These are phyloP conservation scores for Dendrobium nobile DNA, from an alignment of 106 monocot genomes.

Conservation along the genomic window DNA sequence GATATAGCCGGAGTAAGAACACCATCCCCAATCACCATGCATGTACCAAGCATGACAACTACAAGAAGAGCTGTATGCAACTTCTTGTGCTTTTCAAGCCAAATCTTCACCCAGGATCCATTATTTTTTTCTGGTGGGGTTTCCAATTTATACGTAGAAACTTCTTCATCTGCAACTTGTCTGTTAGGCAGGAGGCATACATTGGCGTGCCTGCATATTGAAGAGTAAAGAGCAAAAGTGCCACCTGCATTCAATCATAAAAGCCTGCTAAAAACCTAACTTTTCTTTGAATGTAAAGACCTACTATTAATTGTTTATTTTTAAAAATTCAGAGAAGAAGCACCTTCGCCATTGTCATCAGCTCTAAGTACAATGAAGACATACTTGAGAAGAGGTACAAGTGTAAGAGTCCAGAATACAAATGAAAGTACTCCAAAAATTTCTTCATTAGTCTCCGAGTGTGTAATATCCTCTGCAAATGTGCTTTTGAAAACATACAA, in stretches of 20 bases:
- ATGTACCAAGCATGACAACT: slow-evolving; percentile 47
- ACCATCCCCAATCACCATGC: slow-evolving; percentile 57
- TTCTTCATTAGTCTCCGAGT: slow-evolving; percentile 34
- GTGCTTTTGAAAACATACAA: slow-evolving; percentile 42
- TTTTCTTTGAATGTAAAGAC: neutral
- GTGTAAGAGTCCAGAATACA: slow-evolving; percentile 48
- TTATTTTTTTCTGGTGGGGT: slow-evolving; percentile 12
- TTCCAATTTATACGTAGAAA: slow-evolving; percentile 45
- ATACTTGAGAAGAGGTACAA: slow-evolving; percentile 43
- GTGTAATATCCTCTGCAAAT: slow-evolving; percentile 39
- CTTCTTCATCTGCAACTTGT: slow-evolving; percentile 44
- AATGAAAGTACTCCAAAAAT: slow-evolving; percentile 38
- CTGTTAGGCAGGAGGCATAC: slow-evolving; percentile 48
- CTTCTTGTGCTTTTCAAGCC: slow-evolving; percentile 37
- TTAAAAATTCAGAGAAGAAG: neutral
- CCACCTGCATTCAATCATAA: slow-evolving; percentile 25
- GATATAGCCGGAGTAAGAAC: slow-evolving; percentile 44
- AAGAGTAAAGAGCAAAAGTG: slow-evolving; percentile 44
- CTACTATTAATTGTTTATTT: neutral
- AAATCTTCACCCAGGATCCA: slow-evolving; percentile 17
- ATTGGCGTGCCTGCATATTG: slow-evolving; percentile 45
- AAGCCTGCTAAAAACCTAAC: neutral
- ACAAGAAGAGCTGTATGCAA: slow-evolving; percentile 27
- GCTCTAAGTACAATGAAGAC: slow-evolving; percentile 47
- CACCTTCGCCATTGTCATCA: slow-evolving; percentile 49